phyloP scores from a whole-genome alignment of 169 alveolate species.

The Plasmodium relictum region DNA sequence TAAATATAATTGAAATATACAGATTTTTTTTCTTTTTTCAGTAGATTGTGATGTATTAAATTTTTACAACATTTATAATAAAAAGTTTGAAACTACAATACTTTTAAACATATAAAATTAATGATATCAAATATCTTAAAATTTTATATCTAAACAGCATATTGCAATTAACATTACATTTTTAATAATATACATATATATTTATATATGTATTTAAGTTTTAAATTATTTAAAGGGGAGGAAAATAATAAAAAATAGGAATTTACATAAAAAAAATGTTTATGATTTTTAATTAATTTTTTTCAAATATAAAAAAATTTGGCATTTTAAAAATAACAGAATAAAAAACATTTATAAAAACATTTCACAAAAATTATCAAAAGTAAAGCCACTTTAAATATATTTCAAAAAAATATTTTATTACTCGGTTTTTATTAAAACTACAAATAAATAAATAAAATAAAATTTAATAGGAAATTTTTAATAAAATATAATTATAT shows the following conservation, averaged over 20 bases:
- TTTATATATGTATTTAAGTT: too few species aligned
- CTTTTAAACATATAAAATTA: too few species aligned
- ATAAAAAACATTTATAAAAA: slow-evolving; percentile 22
- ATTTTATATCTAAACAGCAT: too few species aligned
- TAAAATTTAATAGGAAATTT: not conserved
- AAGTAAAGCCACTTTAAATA: not conserved
- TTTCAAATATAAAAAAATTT: not conserved
- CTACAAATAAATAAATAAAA: slow-evolving; percentile 9
- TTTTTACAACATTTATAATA: too few species aligned
- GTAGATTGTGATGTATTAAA: too few species aligned
- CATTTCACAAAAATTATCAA: not conserved
- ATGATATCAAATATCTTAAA: too few species aligned
- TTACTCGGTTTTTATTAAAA: slow-evolving; percentile 50
- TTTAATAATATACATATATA: too few species aligned
- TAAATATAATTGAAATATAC: too few species aligned
- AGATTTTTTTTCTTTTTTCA: too few species aligned
- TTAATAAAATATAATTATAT: not conserved
- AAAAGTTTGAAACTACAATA: too few species aligned
- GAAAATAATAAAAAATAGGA: not conserved
- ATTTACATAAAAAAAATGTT: not conserved
- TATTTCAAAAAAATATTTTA: not conserved
- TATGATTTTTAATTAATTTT: not conserved
- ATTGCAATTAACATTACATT: too few species aligned
- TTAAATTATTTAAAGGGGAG: too few species aligned
- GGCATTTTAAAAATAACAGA: not conserved